Conservation (phyloP, 2,329 filamentous ascomycete genomes). For the Aureobasidium sp. region DNA sequence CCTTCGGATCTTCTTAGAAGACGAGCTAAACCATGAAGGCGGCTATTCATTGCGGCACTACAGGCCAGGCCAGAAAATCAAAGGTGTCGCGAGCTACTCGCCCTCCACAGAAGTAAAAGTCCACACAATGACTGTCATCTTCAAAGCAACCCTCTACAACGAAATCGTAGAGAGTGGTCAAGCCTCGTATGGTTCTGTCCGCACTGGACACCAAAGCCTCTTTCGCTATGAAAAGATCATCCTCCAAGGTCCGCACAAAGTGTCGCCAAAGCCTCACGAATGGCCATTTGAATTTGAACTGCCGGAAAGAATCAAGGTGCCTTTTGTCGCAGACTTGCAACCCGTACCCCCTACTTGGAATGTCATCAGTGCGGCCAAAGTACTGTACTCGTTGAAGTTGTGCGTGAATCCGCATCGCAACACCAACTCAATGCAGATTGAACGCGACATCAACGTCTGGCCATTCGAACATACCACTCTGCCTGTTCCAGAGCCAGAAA, state of each 20-base stretch:
- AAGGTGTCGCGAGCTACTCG: background rate
- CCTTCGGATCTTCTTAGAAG: background rate
- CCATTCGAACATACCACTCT: background rate
- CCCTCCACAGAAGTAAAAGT: background rate
- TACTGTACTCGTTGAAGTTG: background rate
- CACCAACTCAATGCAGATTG: background rate
- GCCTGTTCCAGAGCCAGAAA: background rate
- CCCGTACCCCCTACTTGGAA: background rate
- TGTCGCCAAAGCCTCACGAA: background rate
- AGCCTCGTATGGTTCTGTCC: background rate
- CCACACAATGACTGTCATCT: background rate
- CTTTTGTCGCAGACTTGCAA: constrained; percentile 2
- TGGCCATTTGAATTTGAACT: constrained; percentile 1
- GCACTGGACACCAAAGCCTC: background rate
- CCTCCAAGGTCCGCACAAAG: background rate
- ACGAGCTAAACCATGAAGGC: background rate
- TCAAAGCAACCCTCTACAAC: constrained; percentile 7
- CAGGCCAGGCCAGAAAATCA: background rate
- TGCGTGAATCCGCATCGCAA: background rate
- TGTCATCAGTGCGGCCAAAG: background rate
- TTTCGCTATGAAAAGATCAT: background rate
- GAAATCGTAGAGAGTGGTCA: background rate
- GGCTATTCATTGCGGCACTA: background rate
- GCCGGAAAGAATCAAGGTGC: background rate
- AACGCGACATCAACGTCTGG: background rate